Percentiles rank a stretch among this genome's conserved stretches.
Evolutionary conservation across 2,329 filamentous ascomycete species (phyloP).

Genomic region (Domatiomyces catenatus): DNA sequence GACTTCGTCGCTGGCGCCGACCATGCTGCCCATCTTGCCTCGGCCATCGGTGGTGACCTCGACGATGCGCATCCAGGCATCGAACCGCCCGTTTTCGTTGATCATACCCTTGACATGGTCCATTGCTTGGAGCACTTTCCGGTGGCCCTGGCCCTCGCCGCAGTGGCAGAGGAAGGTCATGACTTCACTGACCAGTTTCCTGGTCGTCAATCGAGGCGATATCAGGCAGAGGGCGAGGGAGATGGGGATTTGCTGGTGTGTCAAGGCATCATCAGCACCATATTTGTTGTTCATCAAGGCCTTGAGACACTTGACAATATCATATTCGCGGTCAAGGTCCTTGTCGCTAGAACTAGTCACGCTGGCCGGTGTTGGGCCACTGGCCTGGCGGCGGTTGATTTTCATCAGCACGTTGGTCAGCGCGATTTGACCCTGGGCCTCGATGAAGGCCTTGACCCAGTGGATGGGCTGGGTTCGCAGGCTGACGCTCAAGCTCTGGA

Average conservation of each 20-base stretch:
- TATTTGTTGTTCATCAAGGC: slow-evolving; percentile 99
- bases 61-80: slow-evolving; percentile 96
- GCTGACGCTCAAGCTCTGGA: slow-evolving; percentile 87
- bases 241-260: slow-evolving; percentile 78
- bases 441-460: slow-evolving; percentile 93
- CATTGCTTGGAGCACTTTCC: slow-evolving; percentile 85
- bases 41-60: slow-evolving; percentile 93
- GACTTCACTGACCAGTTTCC: slow-evolving; percentile 91
- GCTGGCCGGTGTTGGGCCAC: slow-evolving; percentile 52
- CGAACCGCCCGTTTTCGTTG: slow-evolving; percentile 87
- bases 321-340: slow-evolving; percentile 81
- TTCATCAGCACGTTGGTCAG: slow-evolving; percentile 86
- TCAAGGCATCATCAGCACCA: slow-evolving; percentile 85
- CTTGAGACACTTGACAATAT: slow-evolving; percentile 95
- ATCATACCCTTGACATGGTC: slow-evolving; percentile 79
- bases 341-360: slow-evolving; percentile 49
- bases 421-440: slow-evolving; percentile 92
- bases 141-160: slow-evolving; percentile 73
- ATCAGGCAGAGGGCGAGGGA: slow-evolving; percentile 75
- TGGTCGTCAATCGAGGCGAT: slow-evolving; percentile 74
- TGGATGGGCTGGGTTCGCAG: slow-evolving; percentile 90
- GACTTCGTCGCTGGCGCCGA: slow-evolving; percentile 90
- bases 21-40: slow-evolving; percentile 96
- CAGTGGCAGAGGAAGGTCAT: slow-evolving; percentile 93
- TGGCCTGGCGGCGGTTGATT: slow-evolving; percentile 73